These are phyloP conservation scores for Monascus purpureus DNA, from an alignment of 495 filamentous ascomycete species.

Conservation along the genomic window DNA sequence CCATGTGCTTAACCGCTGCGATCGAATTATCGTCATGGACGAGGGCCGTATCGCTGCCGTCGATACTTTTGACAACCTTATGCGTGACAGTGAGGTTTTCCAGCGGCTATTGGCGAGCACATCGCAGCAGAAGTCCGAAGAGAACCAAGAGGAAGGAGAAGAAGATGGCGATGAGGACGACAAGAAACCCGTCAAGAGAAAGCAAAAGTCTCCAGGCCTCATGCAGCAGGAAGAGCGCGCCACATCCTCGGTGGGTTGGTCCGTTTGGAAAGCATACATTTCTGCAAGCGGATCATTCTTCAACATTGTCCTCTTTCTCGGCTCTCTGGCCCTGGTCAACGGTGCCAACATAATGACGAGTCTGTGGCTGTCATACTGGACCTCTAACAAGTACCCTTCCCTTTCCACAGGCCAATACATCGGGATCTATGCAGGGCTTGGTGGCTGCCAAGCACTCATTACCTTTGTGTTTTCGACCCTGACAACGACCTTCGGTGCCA, in stretches of 20 bases:
- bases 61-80: constrained; percentile 78
- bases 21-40: constrained; percentile 85
- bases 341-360: constrained; percentile 75
- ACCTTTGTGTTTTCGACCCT: constrained; percentile 69
- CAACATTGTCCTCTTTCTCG: constrained; percentile 48
- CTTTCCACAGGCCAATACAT: constrained; percentile 57
- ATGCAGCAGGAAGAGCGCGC: constrained; percentile 91
- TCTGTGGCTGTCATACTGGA: constrained; percentile 92
- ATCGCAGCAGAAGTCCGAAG: constrained; percentile 51
- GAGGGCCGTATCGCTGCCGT: constrained; percentile 68
- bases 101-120: constrained; percentile 72
- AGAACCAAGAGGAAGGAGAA: constrained; percentile 27
- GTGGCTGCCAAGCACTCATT: constrained; percentile 54
- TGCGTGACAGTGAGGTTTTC: constrained; percentile 60
- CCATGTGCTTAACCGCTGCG: constrained; percentile 79
- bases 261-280: constrained; percentile 70
- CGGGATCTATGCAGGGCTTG: constrained; percentile 72
- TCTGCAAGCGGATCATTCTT: constrained; percentile 63
- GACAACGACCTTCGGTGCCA: constrained; percentile 48
- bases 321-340: constrained; percentile 56
- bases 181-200: constrained; percentile 40
- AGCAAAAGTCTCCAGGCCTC: constrained; percentile 44
- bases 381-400: constrained; percentile 46
- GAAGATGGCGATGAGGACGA: constrained; percentile 33
- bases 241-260: constrained; percentile 68